These are phyloP conservation scores for Deinandra increscens DNA, from an alignment of 129 eudicot genomes.

Conservation along the genomic window DNA sequence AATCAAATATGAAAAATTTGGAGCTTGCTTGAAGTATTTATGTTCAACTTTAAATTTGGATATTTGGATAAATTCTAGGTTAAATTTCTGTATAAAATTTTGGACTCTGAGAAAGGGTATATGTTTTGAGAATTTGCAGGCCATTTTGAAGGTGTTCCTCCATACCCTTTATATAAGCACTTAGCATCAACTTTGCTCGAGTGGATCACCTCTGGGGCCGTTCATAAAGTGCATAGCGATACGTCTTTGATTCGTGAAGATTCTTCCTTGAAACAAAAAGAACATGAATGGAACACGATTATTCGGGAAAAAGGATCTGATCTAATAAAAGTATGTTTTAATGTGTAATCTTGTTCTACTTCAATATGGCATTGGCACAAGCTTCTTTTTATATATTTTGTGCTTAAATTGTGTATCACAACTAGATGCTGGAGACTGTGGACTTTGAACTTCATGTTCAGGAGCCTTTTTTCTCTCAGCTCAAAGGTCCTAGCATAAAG, in stretches of 20 bases:
- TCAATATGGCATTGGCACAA: neutral
- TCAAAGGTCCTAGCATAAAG: constrained; percentile 50
- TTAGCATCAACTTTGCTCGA: constrained; percentile 67
- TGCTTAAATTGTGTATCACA: constrained; percentile 8
- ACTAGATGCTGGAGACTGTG: constrained; percentile 58
- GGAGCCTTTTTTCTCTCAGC: constrained; percentile 86
- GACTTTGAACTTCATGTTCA: constrained; percentile 81
- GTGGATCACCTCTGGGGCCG: constrained; percentile 46
- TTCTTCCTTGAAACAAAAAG: constrained; percentile 34
- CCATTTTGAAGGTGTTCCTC: constrained; percentile 62
- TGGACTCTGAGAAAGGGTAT: neutral
- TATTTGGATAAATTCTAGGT: neutral
- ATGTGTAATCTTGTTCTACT: constrained; percentile 4
- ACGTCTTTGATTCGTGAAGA: constrained; percentile 36
- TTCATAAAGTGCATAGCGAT: constrained; percentile 19
- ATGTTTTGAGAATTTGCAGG: constrained; percentile 32
- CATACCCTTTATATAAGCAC: constrained; percentile 74
- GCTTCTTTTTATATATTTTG: neutral
- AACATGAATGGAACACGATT: constrained; percentile 52
- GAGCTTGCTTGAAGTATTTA: neutral
- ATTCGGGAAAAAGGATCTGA: constrained; percentile 55
- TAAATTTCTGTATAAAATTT: neutral
- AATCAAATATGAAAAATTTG: neutral
- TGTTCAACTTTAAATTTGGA: neutral
- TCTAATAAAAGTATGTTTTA: constrained; percentile 51